Base-by-base conservation (phyloP, 2,329 filamentous ascomycete genomes). In the Passalora sequoiae region DNA sequence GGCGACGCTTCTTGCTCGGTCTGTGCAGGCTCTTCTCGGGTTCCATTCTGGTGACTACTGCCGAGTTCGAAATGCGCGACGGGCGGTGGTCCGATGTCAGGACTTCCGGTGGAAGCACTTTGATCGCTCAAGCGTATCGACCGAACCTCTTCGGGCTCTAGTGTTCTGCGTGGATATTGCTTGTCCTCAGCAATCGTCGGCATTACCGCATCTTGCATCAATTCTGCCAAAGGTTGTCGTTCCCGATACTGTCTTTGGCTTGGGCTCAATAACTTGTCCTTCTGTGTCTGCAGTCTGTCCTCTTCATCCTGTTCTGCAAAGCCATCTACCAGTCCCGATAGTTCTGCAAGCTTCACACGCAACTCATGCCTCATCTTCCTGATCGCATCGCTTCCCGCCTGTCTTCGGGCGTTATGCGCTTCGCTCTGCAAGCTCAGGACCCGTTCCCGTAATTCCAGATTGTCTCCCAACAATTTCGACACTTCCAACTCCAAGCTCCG, bases 401-500 rank as follows among this genome's bases (percentile, higher is more conserved):
- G 68, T 36, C 74, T 73, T 42, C 77, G 78, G 51, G 80, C 74
- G 45, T 84, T 77, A 24, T 53, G 44, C 9, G 85, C 67, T 43
- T 85, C 77, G 43, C 77, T 78, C 58, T 88, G 78, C 2, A 89
- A 71, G 38, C 79, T 78, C 39, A 89, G 65, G 33, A 89, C 78
- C 48, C 85, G 78, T 48, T 84, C 75, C 39, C 82, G 78, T 10
- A 92, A 74, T 41, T 81, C 75, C 43, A 91, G 74, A 60, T 92
- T 92, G 55, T 92, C 85, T n/a, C 83, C 80, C 17, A 89, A 72
- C 51, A 89, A 75, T 37, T 81, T 79, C 29, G 83, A 80, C 50
- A 79, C 81, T 64, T 94, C 85, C 60, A 81, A 79, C 60, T 91
- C 86, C 46, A 92, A 75, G 51, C 74, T 78, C 47, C 86, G 81